phyloP scores from a whole-genome alignment of 2,329 filamentous ascomycete genomes.

The Phialophora chinensis region DNA sequence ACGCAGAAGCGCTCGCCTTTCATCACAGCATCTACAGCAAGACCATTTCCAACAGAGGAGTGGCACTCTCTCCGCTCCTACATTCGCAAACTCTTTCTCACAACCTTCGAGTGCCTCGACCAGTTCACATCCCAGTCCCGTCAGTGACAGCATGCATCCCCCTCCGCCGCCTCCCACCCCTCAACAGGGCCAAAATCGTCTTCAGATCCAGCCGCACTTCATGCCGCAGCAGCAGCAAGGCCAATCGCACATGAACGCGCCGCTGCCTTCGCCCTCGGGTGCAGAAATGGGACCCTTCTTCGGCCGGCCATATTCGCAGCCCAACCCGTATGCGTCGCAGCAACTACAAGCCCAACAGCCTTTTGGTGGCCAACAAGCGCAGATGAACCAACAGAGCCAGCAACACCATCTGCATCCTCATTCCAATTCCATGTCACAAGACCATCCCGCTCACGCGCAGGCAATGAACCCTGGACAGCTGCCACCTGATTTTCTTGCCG shows the following conservation, averaged over 20 bases:
- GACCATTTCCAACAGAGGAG: slow-evolving; percentile 30
- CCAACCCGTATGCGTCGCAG: slow-evolving; percentile 31
- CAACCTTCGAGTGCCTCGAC: slow-evolving; percentile 38
- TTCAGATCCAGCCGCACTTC: slow-evolving; percentile 35
- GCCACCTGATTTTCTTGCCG: slow-evolving; percentile 82
- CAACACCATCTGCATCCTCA: slow-evolving; percentile 38
- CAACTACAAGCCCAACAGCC: slow-evolving; percentile 29
- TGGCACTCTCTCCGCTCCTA: slow-evolving; percentile 24
- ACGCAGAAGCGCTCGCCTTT: slow-evolving; percentile 37
- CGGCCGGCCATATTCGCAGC: slow-evolving; percentile 33
- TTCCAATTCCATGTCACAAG: slow-evolving; percentile 39
- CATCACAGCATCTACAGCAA: slow-evolving; percentile 30
- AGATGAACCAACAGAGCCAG: slow-evolving; percentile 28
- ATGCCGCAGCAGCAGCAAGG: slow-evolving; percentile 34
- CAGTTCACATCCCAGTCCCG: slow-evolving; percentile 39
- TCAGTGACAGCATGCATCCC: slow-evolving; percentile 34
- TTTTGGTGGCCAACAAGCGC: slow-evolving; percentile 29
- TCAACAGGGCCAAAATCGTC: slow-evolving; percentile 30
- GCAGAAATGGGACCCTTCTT: slow-evolving; percentile 37
- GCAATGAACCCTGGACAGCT: slow-evolving; percentile 57
- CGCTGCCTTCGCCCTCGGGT: slow-evolving; percentile 40
- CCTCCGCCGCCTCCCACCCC: slow-evolving; percentile 31
- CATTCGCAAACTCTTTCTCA: slow-evolving; percentile 31
- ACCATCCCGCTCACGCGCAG: slow-evolving; percentile 31
- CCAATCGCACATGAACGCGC: slow-evolving; percentile 32